phyloP scores from a whole-genome alignment of 768 basidiomycete genomes.

The Rubroboletus satanas region DNA sequence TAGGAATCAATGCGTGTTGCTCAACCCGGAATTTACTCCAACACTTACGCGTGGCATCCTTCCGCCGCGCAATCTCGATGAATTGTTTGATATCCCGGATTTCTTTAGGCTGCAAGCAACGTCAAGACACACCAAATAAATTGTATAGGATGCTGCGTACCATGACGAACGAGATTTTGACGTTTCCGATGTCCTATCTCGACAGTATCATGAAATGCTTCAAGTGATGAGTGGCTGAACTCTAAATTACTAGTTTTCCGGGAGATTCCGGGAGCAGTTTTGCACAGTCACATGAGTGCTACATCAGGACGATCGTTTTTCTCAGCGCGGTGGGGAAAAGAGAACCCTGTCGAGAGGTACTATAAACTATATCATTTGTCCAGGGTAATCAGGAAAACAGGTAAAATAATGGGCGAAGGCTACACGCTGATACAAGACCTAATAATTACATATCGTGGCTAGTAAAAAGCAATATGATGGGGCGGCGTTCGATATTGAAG shows the following conservation, averaged over 20 bases:
- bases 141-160: conserved; percentile 12
- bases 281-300: too few species aligned
- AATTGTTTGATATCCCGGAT: conserved; percentile 98
- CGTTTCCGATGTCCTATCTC: conserved; percentile 2
- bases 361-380: not conserved
- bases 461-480: not conserved
- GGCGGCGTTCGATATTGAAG: not conserved
- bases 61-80: conserved; percentile 94
- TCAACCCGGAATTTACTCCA: not conserved
- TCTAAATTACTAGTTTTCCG: conserved; percentile 30
- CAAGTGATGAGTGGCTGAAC: conserved; percentile 30
- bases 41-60: conserved; percentile 91
- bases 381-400: not conserved
- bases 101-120: conserved; percentile 78
- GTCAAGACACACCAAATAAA: not conserved
- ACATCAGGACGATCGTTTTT: too few species aligned
- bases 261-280: conserved; percentile 16
- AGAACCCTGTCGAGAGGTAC: not conserved
- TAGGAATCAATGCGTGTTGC: not conserved
- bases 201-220: not conserved
- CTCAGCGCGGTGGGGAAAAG: not conserved
- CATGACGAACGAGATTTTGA: conserved; percentile 23
- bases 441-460: conserved; percentile 14
- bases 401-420: conserved; percentile 4
- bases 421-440: conserved; percentile 22